Conservation (phyloP, 2,329 filamentous ascomycete genomes). For the Aspergillus neotritici region DNA sequence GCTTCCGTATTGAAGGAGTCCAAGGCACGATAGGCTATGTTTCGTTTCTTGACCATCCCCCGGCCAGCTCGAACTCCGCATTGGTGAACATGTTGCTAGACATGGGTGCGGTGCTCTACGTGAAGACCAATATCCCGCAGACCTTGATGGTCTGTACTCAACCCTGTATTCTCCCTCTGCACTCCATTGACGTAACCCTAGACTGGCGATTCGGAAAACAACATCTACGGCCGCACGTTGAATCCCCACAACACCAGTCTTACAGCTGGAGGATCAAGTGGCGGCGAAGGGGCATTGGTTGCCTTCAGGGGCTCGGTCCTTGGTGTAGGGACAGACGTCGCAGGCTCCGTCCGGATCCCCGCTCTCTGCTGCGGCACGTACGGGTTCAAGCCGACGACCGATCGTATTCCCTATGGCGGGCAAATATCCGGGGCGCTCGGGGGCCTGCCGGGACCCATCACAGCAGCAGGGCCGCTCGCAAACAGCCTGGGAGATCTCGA, state of each 20-base stretch:
- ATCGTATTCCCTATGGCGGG: slow-evolving; percentile 28
- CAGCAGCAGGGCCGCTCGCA: slow-evolving; percentile 18
- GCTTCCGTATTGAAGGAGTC: slow-evolving; percentile 18
- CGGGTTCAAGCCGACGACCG: slow-evolving; percentile 31
- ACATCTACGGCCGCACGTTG: slow-evolving; percentile 24
- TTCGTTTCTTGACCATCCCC: slow-evolving; percentile 15
- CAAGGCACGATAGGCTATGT: slow-evolving; percentile 22
- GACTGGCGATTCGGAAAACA: slow-evolving; percentile 26
- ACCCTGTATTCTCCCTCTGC: too few relatives aligned
- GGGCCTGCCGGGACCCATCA: slow-evolving; percentile 15
- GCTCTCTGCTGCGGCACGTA: slow-evolving; percentile 31
- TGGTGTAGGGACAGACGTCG: slow-evolving; percentile 35
- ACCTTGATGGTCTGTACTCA: slow-evolving; percentile 24
- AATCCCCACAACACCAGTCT: slow-evolving; percentile 26
- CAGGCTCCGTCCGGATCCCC: slow-evolving; percentile 34
- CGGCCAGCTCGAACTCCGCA: slow-evolving; percentile 15
- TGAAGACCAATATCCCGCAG: slow-evolving; percentile 31
- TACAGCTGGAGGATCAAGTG: slow-evolving; percentile 26
- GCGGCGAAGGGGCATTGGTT: slow-evolving; percentile 33
- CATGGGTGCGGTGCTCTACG: slow-evolving; percentile 27
- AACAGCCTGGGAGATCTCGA: slow-evolving; percentile 17
- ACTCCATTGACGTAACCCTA: slow-evolving; percentile 5
- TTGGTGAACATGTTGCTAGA: slow-evolving; percentile 22
- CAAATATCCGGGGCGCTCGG: slow-evolving; percentile 14
- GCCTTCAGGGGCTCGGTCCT: slow-evolving; percentile 33